A percentile compares a stretch with the other conserved stretches of the same genome.
Conservation (phyloP, 257 asterid species). For the Ajuga chamaepitys region DNA sequence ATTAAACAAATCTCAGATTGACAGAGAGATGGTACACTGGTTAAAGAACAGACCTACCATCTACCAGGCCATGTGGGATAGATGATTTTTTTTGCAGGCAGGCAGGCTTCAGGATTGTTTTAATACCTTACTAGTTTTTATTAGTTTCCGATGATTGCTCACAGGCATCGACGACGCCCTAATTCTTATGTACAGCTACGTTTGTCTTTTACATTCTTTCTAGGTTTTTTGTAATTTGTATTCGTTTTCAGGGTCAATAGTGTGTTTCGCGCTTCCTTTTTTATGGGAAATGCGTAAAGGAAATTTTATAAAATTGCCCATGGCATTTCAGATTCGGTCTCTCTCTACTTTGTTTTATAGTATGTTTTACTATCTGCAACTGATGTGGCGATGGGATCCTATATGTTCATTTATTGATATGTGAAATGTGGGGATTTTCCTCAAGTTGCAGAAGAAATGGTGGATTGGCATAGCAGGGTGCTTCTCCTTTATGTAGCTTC, state of each 20-base stretch:
- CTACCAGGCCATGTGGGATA: conserved; percentile 86
- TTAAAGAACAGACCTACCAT: conserved; percentile 68
- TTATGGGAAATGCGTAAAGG: conserved; percentile 18
- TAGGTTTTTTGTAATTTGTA: conserved; percentile 39
- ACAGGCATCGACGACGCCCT: conserved; percentile 20
- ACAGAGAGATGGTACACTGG: conserved; percentile 86
- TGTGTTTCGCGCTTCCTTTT: conserved; percentile 3
- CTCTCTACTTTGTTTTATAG: background rate
- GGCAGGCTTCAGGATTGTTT: conserved; percentile 17
- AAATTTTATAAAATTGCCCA: background rate
- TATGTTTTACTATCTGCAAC: too few species aligned
- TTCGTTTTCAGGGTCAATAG: conserved; percentile 36
- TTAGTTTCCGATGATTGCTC: conserved; percentile 20
- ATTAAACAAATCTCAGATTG: conserved; percentile 44
- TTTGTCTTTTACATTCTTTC: conserved; percentile 25
- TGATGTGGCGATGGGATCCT: too few species aligned
- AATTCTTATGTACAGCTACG: conserved; percentile 77
- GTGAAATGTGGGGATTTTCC: too few species aligned
- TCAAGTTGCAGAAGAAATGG: too few species aligned
- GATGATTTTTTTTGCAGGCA: conserved; percentile 51
- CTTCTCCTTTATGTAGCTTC: too few species aligned
- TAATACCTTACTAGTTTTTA: conserved; percentile 12
- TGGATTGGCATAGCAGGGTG: too few species aligned
- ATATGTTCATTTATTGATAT: too few species aligned
- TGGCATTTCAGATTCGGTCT: background rate